Conservation (phyloP, 2,329 filamentous ascomycete species). For the Trichoderma guizhouense region DNA sequence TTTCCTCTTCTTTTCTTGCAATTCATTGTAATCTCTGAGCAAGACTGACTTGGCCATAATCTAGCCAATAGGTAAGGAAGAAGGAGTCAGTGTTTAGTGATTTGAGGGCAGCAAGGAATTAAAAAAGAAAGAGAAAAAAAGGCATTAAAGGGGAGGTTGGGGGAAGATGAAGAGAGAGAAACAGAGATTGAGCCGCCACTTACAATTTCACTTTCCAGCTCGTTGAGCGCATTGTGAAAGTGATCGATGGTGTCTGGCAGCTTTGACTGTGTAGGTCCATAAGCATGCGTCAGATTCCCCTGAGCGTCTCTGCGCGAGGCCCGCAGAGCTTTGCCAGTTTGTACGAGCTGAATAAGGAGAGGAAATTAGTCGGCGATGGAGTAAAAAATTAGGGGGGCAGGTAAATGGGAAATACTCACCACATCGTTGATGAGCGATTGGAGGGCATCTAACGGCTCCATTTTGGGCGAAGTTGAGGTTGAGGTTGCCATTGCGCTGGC, state of each 20-base stretch:
- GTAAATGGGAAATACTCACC: slow-evolving; percentile 37
- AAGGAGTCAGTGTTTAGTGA: neutral
- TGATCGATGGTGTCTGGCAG: slow-evolving; percentile 45
- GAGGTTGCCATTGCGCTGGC: neutral
- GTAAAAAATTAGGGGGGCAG: neutral
- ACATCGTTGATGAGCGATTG: slow-evolving; percentile 53
- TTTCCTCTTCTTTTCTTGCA: slow-evolving; percentile 30
- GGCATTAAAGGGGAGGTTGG: neutral
- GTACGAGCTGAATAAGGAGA: slow-evolving; percentile 46
- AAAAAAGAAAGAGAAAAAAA: neutral
- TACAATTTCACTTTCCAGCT: slow-evolving; percentile 57
- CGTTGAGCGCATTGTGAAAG: slow-evolving; percentile 54
- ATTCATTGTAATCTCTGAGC: slow-evolving; percentile 49
- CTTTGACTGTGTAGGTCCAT: slow-evolving; percentile 38
- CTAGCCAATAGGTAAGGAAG: slow-evolving; percentile 22
- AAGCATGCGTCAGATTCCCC: slow-evolving; percentile 34
- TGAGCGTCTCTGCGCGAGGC: slow-evolving; percentile 46
- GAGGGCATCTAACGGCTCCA: slow-evolving; percentile 45
- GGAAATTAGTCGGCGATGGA: slow-evolving; percentile 6
- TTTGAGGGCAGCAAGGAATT: neutral
- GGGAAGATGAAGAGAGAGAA: neutral
- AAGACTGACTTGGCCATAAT: slow-evolving; percentile 53
- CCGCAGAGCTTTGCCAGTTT: slow-evolving; percentile 56
- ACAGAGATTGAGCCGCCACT: slow-evolving; percentile 22
- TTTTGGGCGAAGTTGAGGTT: neutral